A percentile compares a stretch with the other conserved stretches of the same genome.
These are phyloP conservation scores for Pezicula radicicola DNA, from an alignment of 2,329 filamentous ascomycete genomes.

Conservation along the genomic window DNA sequence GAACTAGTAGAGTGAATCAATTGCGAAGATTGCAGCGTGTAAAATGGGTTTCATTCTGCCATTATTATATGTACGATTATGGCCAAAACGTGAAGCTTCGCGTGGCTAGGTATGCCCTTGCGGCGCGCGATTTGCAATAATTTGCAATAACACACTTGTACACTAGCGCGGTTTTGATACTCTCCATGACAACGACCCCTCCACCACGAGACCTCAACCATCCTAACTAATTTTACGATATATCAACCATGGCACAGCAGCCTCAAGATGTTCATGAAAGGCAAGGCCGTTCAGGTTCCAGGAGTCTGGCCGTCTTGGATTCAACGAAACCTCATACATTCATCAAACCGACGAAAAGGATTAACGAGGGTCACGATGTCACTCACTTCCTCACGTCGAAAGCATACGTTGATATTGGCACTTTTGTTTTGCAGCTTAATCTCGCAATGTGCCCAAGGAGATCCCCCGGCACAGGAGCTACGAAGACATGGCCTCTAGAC, in stretches of 20 bases:
- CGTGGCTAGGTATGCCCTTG: too few relatives aligned
- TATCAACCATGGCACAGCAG: slow-evolving; percentile 8
- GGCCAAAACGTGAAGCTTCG: too few relatives aligned
- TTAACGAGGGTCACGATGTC: slow-evolving; percentile 83
- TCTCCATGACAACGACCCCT: background rate
- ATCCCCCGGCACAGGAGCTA: slow-evolving; percentile 33
- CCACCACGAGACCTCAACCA: background rate
- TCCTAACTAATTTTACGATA: background rate
- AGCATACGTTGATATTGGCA: slow-evolving; percentile 84
- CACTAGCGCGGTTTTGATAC: too few relatives aligned
- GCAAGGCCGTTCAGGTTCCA: slow-evolving; percentile 2
- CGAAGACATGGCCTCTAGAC: slow-evolving; percentile 49
- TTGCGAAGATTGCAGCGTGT: too few relatives aligned
- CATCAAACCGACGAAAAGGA: slow-evolving; percentile 69
- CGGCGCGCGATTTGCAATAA: too few relatives aligned
- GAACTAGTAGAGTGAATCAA: too few relatives aligned
- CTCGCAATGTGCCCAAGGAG: slow-evolving; percentile 75
- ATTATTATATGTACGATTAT: too few relatives aligned
- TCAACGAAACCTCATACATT: slow-evolving; percentile 53
- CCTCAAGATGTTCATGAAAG: background rate
- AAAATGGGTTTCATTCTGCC: too few relatives aligned
- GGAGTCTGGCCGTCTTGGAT: slow-evolving; percentile 37
- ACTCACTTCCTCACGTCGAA: slow-evolving; percentile 73
- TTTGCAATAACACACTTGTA: too few relatives aligned
- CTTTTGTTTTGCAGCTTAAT: slow-evolving; percentile 88